Percentiles rank a stretch among this genome's conserved stretches.
These are phyloP conservation scores for Fusarium irregulare DNA, from an alignment of 2,329 filamentous ascomycete genomes.

Conservation along the genomic window DNA sequence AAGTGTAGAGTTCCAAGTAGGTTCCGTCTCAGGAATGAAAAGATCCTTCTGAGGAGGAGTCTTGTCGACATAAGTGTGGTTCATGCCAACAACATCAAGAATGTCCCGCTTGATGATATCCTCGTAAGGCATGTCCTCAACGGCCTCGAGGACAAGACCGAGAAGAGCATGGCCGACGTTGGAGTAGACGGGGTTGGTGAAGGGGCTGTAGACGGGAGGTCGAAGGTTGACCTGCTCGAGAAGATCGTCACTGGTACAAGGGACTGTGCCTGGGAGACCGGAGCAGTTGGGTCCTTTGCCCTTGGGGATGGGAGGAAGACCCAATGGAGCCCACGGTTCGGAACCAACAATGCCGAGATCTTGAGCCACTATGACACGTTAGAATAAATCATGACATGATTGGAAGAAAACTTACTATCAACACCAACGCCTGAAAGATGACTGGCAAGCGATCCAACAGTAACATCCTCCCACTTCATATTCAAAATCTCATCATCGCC, in stretches of 20 bases:
- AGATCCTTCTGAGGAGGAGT: conserved; percentile 48
- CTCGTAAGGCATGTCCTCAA: conserved; percentile 54
- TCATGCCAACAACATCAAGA: conserved; percentile 56
- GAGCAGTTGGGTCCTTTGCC: conserved; percentile 49
- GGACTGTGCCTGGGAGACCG: conserved; percentile 49
- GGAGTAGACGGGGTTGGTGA: conserved; percentile 60
- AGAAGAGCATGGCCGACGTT: conserved; percentile 60
- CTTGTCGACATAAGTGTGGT: conserved; percentile 52
- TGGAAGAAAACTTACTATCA: conserved; percentile 46
- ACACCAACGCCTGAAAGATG: conserved; percentile 58
- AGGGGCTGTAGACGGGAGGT: conserved; percentile 56
- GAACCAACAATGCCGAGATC: conserved; percentile 48
- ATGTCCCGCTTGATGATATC: conserved; percentile 56
- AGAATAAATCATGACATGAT: accelerated
- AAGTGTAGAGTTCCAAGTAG: conserved; percentile 50
- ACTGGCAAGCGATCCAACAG: conserved; percentile 56
- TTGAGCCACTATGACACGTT: conserved; percentile 41
- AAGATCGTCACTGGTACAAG: conserved; percentile 48
- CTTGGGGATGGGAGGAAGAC: conserved; percentile 48
- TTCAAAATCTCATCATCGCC: conserved; percentile 47
- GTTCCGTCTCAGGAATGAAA: conserved; percentile 52
- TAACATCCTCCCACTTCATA: conserved; percentile 61
- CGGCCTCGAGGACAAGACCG: conserved; percentile 58
- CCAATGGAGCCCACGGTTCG: conserved; percentile 46
- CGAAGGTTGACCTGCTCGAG: conserved; percentile 44